Conservation (phyloP, 23 red algal genomes). For the Gracilariopsis chorda region DNA sequence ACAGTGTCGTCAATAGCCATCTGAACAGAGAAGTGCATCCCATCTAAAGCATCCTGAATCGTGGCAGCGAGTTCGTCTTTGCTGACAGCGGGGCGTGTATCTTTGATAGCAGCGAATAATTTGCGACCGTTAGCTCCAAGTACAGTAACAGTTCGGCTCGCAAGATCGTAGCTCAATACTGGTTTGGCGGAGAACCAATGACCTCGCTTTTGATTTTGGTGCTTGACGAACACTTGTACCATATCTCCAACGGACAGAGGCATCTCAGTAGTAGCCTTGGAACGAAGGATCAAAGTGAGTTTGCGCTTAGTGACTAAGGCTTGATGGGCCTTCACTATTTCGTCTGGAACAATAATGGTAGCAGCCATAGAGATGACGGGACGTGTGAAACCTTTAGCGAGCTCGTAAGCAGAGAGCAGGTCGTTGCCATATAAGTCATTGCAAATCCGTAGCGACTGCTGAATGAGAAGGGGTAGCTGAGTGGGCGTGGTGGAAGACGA, state of each 20-base stretch:
- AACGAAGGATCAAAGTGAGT: conserved; percentile 32
- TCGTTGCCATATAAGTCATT: conserved; percentile 44
- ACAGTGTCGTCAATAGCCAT: too few relatives aligned
- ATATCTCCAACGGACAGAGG: not conserved
- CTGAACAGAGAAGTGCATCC: not conserved
- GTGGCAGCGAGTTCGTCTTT: not conserved
- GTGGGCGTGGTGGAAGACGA: not conserved
- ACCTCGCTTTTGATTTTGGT: conserved; percentile 19
- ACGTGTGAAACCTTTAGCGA: conserved; percentile 4
- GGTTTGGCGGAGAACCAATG: not conserved
- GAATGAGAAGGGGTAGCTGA: not conserved
- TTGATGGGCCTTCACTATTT: not conserved
- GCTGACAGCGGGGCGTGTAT: not conserved
- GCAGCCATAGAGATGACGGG: not conserved
- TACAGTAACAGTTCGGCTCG: not conserved
- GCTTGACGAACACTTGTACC: conserved; percentile 21
- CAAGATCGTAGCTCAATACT: not conserved
- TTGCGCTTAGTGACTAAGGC: conserved; percentile 3
- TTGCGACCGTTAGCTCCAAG: not conserved
- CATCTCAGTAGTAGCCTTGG: not conserved
- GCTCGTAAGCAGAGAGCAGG: conserved; percentile 12
- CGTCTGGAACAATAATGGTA: not conserved
- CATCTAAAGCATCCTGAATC: conserved; percentile 24
- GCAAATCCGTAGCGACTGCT: not conserved
- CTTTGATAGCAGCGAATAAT: conserved; percentile 22